Base-by-base conservation (phyloP, 1,284 basidiomycete species). In the Leccinum solheimii region DNA sequence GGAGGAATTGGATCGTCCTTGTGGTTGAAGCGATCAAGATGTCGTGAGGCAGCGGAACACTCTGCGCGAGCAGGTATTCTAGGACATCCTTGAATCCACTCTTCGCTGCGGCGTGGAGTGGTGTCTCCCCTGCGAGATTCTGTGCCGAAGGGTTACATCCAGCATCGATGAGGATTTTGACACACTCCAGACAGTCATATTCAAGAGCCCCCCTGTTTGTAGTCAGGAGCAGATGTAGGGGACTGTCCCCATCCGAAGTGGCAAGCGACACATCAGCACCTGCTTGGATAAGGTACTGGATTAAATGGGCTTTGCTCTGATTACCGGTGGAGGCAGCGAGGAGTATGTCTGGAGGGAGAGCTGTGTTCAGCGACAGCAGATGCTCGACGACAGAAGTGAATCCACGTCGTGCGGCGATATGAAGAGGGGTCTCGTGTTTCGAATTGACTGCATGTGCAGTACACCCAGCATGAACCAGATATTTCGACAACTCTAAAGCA, bases 331-430 rank as follows among this genome's bases (percentile, higher is more conserved):
- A 49, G 8, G 52, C 49, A 5, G 27, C 23, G 14, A 60, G 43
- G 5, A 60, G n/a, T 19, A 64, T 60, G 34, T 64, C 43, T 1
- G 14, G 34, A 26, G 57, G 62, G 19, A 64, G 43, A 9, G 53
- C 11, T 5, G 19, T 16, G 10, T 45, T n/a, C 3, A 51, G 43
- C 14, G 64, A 65, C 16, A 64, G 50, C 3, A 64, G 6, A n/a
- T 66, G 56, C 0, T 32, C 0, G 34, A 64, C 34, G 19, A 64
- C 32, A 0, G 61, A 43, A 5, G 45, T 27, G 13, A 5, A 2
- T 50, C 62, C 61, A 5, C 3, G 5, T n/a, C 4, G 23, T 26
- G 23, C 23, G 23, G 23, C 23, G 23, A 26, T 26, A 26, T 62
- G 55, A 14, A 66, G 16, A 13, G 64, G 56, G 2, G 64, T 55